Evolutionary conservation across 345 rosid genomes (phyloP).

Genomic region (Theobroma cacao): DNA sequence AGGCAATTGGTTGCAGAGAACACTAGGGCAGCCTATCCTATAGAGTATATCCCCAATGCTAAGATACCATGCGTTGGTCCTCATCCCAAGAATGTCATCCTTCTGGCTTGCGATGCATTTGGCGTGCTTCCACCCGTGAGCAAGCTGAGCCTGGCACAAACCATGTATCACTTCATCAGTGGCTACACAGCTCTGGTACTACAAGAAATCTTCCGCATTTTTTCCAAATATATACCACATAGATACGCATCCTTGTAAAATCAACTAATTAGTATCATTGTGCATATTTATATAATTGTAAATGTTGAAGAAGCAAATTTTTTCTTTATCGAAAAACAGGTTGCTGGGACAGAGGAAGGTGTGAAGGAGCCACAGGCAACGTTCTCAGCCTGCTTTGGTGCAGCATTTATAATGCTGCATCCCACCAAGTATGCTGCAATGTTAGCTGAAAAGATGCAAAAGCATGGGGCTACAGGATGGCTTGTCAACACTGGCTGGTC

Average conservation of each 20-base stretch:
- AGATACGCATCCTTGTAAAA: not conserved
- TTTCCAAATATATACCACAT: not conserved
- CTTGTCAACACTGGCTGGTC: slow-evolving; percentile 99
- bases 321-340: slow-evolving; percentile 30
- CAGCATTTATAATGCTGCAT: slow-evolving; percentile 93
- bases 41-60: slow-evolving; percentile 86
- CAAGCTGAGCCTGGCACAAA: slow-evolving; percentile 83
- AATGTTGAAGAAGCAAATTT: not conserved
- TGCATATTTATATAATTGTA: too few species aligned
- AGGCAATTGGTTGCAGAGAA: slow-evolving; percentile 53
- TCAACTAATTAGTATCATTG: not conserved
- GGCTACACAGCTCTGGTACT: slow-evolving; percentile 94
- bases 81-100: slow-evolving; percentile 86
- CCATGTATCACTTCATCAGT: slow-evolving; percentile 97
- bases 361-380: slow-evolving; percentile 90
- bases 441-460: slow-evolving; percentile 92
- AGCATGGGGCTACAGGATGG: slow-evolving; percentile 92
- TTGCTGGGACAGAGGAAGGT: slow-evolving; percentile 94
- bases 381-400: slow-evolving; percentile 96
- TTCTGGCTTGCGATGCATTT: slow-evolving; percentile 91
- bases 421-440: slow-evolving; percentile 96
- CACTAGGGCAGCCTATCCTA: slow-evolving; percentile 91
- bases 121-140: slow-evolving; percentile 98
- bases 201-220: not conserved
- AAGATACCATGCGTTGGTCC: slow-evolving; percentile 92